Evolutionary conservation across 805 yeast genomes (phyloP), one percentile per base, ranked within the genome.

Genomic region (Candida railenensis): DNA sequence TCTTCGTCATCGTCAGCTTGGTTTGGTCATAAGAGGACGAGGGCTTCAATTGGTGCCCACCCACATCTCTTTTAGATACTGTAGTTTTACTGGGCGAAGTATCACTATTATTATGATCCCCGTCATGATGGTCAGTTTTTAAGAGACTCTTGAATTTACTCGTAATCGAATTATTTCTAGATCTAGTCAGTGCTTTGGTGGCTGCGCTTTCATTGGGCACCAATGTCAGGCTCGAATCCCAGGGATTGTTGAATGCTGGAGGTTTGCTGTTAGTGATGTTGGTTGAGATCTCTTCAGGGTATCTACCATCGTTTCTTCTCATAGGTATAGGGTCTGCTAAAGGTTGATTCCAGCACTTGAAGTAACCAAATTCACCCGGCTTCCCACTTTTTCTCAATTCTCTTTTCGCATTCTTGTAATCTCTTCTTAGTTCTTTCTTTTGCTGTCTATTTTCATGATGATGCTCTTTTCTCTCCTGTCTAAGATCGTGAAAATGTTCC

Each of bases 1-100:
- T 53, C 14, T 50, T 50, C 4, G 74, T 69, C 62, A 71, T 60
- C 34, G 51, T 50, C 45, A 69, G 61, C 51, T 64, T 66, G 7
- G 75, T 70, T 49, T 68, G 74, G 47, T 71, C 77, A 15, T 4
- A 42, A 3, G 45, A 42, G 5, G n/a, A 18, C 4, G 45, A 42
- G 8, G 39, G 39, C 11, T 42, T 5, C 11, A 42, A 15, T 16
- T 36, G 12, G 21, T 16, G 14, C 18, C 36, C 32, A 8, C 32
- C 36, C 19, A 16, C 20, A 12, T 18, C 19, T 12, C 5, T 32
- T 12, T 21, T 5, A 18, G 43, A 32, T 7, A 7, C n/a, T 19
- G 34, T 16, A 3, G 30, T 32, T 30, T 32, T 25, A 14, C 22
- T 40, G 4, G 43, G 34, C 20, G 43, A 40, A 12, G 39, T 15